Conservation (phyloP, 345 rosid genomes). For the Eucalyptus albens region DNA sequence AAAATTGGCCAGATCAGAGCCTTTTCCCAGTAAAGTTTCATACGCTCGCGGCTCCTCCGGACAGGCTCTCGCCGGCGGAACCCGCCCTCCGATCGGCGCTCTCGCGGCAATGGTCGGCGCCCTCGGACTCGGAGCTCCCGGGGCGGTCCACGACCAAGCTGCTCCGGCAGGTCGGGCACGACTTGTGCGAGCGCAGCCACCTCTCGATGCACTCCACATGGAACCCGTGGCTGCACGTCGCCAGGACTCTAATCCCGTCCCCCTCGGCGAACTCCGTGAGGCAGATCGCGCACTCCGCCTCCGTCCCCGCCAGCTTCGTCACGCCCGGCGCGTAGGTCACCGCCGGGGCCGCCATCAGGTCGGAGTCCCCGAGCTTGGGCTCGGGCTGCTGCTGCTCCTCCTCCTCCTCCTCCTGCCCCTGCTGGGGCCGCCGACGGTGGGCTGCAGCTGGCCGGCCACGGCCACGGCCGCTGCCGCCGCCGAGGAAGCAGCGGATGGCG, state of each 20-base stretch:
- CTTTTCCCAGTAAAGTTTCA: background rate
- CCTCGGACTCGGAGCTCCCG: background rate
- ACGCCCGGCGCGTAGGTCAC: slow-evolving; percentile 3
- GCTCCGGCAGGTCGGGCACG: slow-evolving; percentile 80
- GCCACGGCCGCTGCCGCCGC: background rate
- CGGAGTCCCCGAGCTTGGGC: background rate
- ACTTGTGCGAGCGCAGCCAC: slow-evolving; percentile 52
- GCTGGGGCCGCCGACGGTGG: background rate
- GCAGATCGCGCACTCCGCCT: slow-evolving; percentile 54
- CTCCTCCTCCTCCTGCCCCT: background rate
- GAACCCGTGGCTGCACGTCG: slow-evolving; percentile 66
- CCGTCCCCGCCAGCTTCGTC: slow-evolving; percentile 34
- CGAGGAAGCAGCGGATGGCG: slow-evolving; percentile 56
- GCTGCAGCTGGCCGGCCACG: background rate
- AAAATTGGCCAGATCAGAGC: background rate
- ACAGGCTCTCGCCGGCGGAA: background rate
- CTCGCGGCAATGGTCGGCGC: background rate
- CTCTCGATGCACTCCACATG: slow-evolving; percentile 61
- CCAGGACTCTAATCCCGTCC: slow-evolving; percentile 49
- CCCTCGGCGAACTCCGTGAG: slow-evolving; percentile 60
- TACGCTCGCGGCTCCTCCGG: background rate
- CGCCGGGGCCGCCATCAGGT: background rate
- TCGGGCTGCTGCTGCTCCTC: background rate
- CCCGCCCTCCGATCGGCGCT: background rate
- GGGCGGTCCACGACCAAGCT: background rate